Evolutionary conservation across 2,329 filamentous ascomycete genomes (phyloP), one percentile per base, ranked within the genome.

Genomic region (Fusarium sororula): DNA sequence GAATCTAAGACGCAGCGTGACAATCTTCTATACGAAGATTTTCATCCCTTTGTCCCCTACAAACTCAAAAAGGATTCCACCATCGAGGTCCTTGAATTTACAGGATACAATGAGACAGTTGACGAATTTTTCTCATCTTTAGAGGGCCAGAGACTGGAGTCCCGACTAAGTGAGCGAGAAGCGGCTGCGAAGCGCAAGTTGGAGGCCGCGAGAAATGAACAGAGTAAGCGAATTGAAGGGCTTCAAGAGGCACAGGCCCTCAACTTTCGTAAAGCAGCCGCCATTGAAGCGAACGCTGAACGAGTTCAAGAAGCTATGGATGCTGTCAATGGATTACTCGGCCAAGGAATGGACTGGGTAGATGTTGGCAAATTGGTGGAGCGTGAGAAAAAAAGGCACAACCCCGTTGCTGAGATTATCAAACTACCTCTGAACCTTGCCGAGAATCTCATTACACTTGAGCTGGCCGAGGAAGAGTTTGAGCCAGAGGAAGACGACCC

Each of bases 71-170:
- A 89, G 12, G 90, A 95, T 63, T 85, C 90, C 0, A 84, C 87
- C 0, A 89, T 92, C 30, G 88, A 90, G 7, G 90, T 97, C 22
- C 79, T 98, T 18, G 90, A 94, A 61, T 95, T 95, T 74, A 89
- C 94, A 12, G 93, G 91, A 15, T 98, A 97, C 85, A 98, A 98
- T 82, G 93, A 93, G 79, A 96, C 95, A 0, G 95, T 98, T 0
- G 96, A 99, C 80, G 94, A 98, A 75, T 99, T 98, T 84, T 98
- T 97, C 82, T 98, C 96, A 0, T 98, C 96, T 0, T 90, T 98
- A 32, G 96, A 99, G 83, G 94, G 95, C 0, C 96, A 98, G 80
- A 97, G 94, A 80, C 87, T 98, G 2, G 93, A 97, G 81, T 97
- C 94, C 3, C 89, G 91, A 60, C 84, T 98, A 9, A 90, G 90